Conservation (phyloP, 2,329 filamentous ascomycete species). For the Beauveria sp. region DNA sequence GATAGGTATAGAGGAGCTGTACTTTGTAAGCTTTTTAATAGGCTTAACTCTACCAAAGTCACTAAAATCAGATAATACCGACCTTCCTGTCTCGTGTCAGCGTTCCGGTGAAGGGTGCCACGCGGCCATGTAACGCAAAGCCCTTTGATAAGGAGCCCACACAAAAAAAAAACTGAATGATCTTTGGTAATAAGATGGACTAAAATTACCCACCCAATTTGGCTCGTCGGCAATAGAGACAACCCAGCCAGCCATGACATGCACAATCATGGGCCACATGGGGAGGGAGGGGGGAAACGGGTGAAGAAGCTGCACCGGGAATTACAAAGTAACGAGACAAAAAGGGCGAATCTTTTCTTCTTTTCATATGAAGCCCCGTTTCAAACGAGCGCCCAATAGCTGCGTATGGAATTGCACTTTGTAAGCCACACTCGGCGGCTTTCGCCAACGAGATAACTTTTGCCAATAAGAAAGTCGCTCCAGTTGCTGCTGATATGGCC, state of each 20-base stretch:
- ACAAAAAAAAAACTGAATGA: too few species aligned
- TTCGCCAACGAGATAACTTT: background rate
- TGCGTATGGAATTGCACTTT: background rate
- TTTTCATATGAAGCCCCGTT: too few species aligned
- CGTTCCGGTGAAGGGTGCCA: background rate
- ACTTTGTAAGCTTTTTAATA: too few species aligned
- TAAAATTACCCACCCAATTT: background rate
- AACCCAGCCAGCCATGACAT: background rate
- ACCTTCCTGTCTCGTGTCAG: background rate
- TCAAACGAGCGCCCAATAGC: background rate
- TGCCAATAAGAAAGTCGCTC: background rate
- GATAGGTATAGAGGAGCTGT: background rate
- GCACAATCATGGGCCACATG: background rate
- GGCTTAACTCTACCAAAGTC: too few species aligned
- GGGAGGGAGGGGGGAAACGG: background rate
- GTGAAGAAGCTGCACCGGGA: background rate
- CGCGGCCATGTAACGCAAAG: background rate
- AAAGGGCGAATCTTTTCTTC: background rate
- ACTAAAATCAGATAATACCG: background rate
- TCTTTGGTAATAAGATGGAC: too few species aligned
- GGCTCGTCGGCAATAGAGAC: background rate
- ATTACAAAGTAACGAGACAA: background rate
- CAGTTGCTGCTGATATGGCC: background rate
- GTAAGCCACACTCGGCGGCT: slow-evolving; percentile 7
- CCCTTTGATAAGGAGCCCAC: background rate